phyloP scores from a whole-genome alignment of 305 asterid genomes.

The Andrographis paniculata region DNA sequence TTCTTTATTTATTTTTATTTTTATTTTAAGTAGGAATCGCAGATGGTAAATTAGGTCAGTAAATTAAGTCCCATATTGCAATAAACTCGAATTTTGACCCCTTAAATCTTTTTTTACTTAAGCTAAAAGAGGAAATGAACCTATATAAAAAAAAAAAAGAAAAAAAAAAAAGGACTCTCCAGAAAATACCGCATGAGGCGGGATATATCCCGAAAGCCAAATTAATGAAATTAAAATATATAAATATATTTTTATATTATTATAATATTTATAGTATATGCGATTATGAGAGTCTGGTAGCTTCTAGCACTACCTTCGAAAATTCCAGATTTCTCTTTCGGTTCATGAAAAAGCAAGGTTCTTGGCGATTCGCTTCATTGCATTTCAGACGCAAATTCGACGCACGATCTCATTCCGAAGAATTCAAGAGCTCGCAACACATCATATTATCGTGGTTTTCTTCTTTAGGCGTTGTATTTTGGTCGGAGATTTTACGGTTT shows the following conservation, averaged over 20 bases:
- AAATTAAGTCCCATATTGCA: too few species aligned
- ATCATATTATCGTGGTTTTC: background rate
- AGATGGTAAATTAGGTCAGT: too few species aligned
- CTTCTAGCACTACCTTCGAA: slow-evolving; percentile 29
- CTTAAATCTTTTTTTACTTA: too few species aligned
- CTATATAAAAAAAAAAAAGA: too few species aligned
- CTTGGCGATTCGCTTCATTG: background rate
- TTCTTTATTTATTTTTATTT: too few species aligned
- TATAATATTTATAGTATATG: background rate
- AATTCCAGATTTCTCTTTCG: slow-evolving; percentile 29
- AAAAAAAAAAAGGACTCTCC: slow-evolving; percentile 1
- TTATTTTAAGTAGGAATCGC: too few species aligned
- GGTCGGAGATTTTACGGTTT: too few species aligned
- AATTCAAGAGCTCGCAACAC: background rate
- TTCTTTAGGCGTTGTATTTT: background rate
- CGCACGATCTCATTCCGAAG: background rate
- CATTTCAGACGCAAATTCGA: slow-evolving; percentile 3
- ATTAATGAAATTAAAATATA: background rate
- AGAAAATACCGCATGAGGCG: slow-evolving; percentile 12
- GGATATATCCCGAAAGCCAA: slow-evolving; percentile 1
- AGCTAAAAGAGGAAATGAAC: too few species aligned
- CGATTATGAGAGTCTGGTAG: slow-evolving; percentile 26
- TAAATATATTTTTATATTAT: background rate
- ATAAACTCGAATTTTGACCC: too few species aligned
- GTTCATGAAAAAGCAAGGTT: slow-evolving; percentile 19